A percentile compares a stretch with the other conserved stretches of the same genome.
phyloP scores from a whole-genome alignment of 352 stramenopile species.

The Peronospora farinosa region DNA sequence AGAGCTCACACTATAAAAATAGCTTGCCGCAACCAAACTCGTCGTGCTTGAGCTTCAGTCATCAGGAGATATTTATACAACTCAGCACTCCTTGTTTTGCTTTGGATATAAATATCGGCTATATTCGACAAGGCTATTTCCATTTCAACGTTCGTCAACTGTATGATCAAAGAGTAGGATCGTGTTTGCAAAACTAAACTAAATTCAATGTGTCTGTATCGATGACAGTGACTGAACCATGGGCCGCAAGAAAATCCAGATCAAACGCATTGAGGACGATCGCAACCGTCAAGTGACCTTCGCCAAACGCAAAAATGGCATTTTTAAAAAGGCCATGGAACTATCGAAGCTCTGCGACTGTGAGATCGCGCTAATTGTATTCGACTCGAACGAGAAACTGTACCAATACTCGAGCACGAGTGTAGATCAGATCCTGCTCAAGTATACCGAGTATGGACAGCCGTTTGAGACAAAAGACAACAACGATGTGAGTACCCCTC shows the following conservation, averaged over 20 bases:
- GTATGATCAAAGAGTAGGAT: constrained; percentile 12
- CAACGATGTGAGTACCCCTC: constrained; percentile 66
- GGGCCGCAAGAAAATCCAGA: constrained; percentile 87
- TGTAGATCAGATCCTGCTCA: constrained; percentile 80
- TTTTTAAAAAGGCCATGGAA: constrained; percentile 87
- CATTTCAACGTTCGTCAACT: constrained; percentile 3
- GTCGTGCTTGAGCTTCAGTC: neutral
- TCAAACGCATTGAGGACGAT: constrained; percentile 81
- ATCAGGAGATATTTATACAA: constrained; percentile 18
- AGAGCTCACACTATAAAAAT: constrained; percentile 32
- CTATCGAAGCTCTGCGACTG: constrained; percentile 84
- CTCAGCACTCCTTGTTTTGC: constrained; percentile 23
- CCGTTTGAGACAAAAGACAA: constrained; percentile 82
- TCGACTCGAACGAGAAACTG: constrained; percentile 83
- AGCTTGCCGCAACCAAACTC: constrained; percentile 14
- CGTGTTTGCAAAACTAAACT: neutral
- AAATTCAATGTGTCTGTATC: constrained; percentile 1
- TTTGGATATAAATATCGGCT: constrained; percentile 31
- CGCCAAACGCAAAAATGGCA: constrained; percentile 76
- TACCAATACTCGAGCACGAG: constrained; percentile 80
- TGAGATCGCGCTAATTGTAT: constrained; percentile 82
- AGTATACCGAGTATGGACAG: constrained; percentile 83
- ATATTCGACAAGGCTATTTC: constrained; percentile 27
- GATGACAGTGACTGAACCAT: constrained; percentile 28
- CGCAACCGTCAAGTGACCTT: constrained; percentile 83